Conservation (phyloP, 345 rosid species). For the Cardamine occulta region DNA sequence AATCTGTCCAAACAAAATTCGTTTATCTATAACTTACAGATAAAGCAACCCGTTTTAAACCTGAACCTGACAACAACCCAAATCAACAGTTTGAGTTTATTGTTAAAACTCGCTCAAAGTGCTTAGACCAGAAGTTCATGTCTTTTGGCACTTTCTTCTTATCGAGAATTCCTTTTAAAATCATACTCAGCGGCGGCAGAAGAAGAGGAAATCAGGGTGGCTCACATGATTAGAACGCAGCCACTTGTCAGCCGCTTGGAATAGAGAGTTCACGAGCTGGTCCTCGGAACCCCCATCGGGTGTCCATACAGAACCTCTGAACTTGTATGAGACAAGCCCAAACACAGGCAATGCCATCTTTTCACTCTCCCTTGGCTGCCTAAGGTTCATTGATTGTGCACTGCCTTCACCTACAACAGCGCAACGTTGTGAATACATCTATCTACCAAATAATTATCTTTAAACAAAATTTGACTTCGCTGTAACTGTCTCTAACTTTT, state of each 20-base stretch:
- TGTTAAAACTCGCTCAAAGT: slow-evolving; percentile 12
- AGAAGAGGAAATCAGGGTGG: slow-evolving; percentile 85
- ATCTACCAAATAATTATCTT: background rate
- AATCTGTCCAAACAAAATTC: slow-evolving; percentile 37
- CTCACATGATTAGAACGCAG: slow-evolving; percentile 54
- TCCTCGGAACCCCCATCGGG: slow-evolving; percentile 53
- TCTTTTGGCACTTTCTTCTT: background rate
- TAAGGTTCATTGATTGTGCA: slow-evolving; percentile 36
- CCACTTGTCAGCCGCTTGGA: slow-evolving; percentile 64
- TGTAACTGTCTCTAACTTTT: background rate
- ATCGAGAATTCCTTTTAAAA: slow-evolving; percentile 10
- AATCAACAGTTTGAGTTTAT: slow-evolving; percentile 34
- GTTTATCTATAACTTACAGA: slow-evolving; percentile 34
- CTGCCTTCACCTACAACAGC: slow-evolving; percentile 42
- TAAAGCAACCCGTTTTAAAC: slow-evolving; percentile 12
- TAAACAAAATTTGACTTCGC: background rate
- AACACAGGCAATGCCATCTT: slow-evolving; percentile 59
- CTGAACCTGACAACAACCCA: slow-evolving; percentile 30
- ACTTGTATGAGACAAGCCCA: slow-evolving; percentile 80
- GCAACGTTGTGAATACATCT: background rate
- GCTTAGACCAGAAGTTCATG: background rate
- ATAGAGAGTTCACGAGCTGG: slow-evolving; percentile 52
- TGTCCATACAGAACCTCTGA: slow-evolving; percentile 75
- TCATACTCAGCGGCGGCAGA: slow-evolving; percentile 41
- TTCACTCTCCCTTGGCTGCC: slow-evolving; percentile 35